These are phyloP conservation scores for Myxozyma monticola DNA, from an alignment of 805 yeast genomes.

Conservation along the genomic window DNA sequence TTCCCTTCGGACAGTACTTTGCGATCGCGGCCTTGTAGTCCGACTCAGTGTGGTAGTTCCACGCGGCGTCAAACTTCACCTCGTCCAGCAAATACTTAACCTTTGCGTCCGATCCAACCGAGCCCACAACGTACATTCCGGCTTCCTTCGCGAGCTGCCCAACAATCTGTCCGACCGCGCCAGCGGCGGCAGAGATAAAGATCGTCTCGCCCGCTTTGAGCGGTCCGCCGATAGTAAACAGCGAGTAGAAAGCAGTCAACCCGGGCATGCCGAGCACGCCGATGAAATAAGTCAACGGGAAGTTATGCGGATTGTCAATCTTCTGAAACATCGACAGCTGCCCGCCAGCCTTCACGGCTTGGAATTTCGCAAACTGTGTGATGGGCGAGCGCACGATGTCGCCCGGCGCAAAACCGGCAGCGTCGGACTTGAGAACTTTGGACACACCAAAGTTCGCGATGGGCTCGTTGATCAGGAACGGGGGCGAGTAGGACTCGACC, in stretches of 20 bases:
- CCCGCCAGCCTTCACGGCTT: conserved; percentile 2
- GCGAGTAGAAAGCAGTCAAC: conserved; percentile 61
- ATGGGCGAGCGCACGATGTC: conserved; percentile 40
- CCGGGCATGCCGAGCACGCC: conserved; percentile 59
- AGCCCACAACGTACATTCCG: conserved; percentile 58
- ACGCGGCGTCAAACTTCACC: conserved; percentile 53
- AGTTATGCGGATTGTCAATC: conserved; percentile 16
- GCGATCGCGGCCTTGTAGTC: conserved; percentile 41
- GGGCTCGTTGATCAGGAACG: conserved; percentile 32
- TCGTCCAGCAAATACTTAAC: conserved; percentile 53
- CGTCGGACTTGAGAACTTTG: conserved; percentile 51
- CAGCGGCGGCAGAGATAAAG: conserved; percentile 65
- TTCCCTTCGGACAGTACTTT: conserved; percentile 49
- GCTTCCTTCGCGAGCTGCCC: conserved; percentile 59
- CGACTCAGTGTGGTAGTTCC: conserved; percentile 52
- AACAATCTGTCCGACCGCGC: conserved; percentile 67
- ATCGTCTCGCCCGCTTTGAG: conserved; percentile 46
- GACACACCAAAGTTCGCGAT: conserved; percentile 47
- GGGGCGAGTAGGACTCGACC: conserved; percentile 21
- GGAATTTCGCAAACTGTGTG: conserved; percentile 2
- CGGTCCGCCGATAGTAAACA: conserved; percentile 51
- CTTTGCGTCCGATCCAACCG: conserved; percentile 62
- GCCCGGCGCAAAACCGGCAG: conserved; percentile 46
- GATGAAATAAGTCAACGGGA: conserved; percentile 42
- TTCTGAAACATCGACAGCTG: conserved; percentile 9